A percentile compares a stretch with the other conserved stretches of the same genome.
Evolutionary conservation across 177 flowering plant species (phyloP).

Genomic region (Viscum album): DNA sequence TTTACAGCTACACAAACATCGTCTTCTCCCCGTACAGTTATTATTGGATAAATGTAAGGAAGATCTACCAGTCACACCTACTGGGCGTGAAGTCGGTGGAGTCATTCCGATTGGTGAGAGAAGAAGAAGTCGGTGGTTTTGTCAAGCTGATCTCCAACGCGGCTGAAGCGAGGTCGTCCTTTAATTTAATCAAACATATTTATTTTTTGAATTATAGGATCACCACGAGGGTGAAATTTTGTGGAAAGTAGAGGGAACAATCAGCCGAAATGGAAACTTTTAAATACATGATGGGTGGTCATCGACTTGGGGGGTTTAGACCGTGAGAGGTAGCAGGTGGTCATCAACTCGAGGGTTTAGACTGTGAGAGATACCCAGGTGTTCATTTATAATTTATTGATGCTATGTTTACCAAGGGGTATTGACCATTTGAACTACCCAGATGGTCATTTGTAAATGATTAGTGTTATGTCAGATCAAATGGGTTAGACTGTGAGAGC

Average conservation of each 20-base stretch:
- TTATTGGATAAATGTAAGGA: slow-evolving; percentile 18
- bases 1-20: slow-evolving; percentile 17
- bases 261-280: slow-evolving; percentile 1
- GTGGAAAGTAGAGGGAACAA: slow-evolving; percentile 19
- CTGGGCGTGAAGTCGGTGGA: slow-evolving; percentile 15
- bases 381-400: no score
- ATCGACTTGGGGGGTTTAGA: no score
- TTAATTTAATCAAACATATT: slow-evolving; percentile 23
- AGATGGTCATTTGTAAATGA: no score
- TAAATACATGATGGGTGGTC: slow-evolving; percentile 17
- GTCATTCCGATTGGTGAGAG: slow-evolving; percentile 12
- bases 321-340: no score
- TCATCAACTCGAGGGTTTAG: no score
- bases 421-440: no score
- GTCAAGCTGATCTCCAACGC: neutral
- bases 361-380: no score
- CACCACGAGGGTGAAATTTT: slow-evolving; percentile 21
- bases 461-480: no score
- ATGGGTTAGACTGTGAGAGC: no score
- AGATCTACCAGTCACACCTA: slow-evolving; percentile 15
- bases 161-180: slow-evolving; percentile 4
- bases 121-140: neutral
- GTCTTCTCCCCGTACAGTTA: slow-evolving; percentile 23
- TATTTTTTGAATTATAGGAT: slow-evolving; percentile 16
- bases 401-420: no score